Evolutionary conservation across 305 asterid genomes (phyloP).

Genomic region (Plantago lanceolata): DNA sequence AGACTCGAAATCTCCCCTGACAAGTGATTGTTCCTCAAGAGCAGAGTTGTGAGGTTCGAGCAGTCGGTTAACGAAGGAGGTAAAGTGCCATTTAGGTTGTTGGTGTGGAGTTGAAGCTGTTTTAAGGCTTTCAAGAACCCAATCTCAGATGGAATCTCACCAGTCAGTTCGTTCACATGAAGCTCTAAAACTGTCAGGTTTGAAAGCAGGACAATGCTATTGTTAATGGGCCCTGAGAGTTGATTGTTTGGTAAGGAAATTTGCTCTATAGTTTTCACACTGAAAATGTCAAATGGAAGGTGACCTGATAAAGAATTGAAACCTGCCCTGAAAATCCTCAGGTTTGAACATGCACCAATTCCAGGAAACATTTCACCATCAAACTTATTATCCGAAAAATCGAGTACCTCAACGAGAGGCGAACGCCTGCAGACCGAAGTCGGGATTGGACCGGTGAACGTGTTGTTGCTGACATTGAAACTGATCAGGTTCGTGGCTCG

Average conservation of each 20-base stretch:
- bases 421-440: constrained; percentile 34
- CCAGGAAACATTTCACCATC: constrained; percentile 30
- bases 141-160: constrained; percentile 35
- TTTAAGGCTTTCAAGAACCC: constrained; percentile 39
- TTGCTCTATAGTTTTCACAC: constrained; percentile 23
- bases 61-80: constrained; percentile 44
- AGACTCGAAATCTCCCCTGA: constrained; percentile 36
- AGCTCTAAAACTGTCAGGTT: constrained; percentile 37
- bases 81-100: constrained; percentile 35
- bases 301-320: constrained; percentile 35
- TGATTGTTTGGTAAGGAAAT: constrained; percentile 38
- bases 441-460: constrained; percentile 40
- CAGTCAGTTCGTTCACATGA: constrained; percentile 36
- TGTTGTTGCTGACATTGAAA: constrained; percentile 45
- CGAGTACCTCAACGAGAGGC: constrained; percentile 25
- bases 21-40: constrained; percentile 42
- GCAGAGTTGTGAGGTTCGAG: constrained; percentile 41
- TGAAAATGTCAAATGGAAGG: constrained; percentile 37
- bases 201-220: constrained; percentile 25
- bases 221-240: constrained; percentile 36
- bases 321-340: constrained; percentile 38
- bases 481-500: constrained; percentile 20
- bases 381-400: constrained; percentile 41
- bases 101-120: constrained; percentile 54
- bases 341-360: constrained; percentile 25